Base-by-base conservation (phyloP, 2,329 filamentous ascomycete genomes). In the Fusarium redolens region DNA sequence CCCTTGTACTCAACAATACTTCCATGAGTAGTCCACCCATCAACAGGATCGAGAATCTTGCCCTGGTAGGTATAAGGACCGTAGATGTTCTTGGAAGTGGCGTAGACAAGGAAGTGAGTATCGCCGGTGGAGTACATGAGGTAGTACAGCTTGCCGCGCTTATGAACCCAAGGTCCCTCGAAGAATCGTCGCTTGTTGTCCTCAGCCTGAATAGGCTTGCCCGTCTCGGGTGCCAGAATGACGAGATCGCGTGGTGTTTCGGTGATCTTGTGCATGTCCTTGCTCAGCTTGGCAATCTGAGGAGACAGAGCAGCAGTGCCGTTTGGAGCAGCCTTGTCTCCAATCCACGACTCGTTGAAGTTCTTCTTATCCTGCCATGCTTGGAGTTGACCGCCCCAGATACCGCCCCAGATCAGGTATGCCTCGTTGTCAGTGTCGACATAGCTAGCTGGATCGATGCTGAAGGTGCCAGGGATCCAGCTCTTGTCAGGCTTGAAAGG, bases 51-150 rank as follows among this genome's bases (percentile, higher is more conserved):
- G 1, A 69, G 50, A 12, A 69, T 50, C 2, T 47, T 44, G 17
- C 57, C 66, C 13, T 64, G 66, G 18, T 69, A 69, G 14, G 65
- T 69, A 0, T 69, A 69, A 22, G 66, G 66, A 5, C 66, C 66
- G 5, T 69, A 69, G 4, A 52, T 40, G 1, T 25, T 69, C 33
- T 69, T 64, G 3, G 66, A 63, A 6, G 65, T 69, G 0, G 66
- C 66, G 15, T 69, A 69, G 4, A 69, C 66, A 4, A 69, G 44
- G 5, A 57, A 69, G 30, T 69, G 66, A 0, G 66, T 69, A 11
- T 52, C 60, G 3, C 66, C 66, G 4, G 66, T 69, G 3, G 66
- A 69, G 41, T 69, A 69, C 30, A 51, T 51, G 6, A 69, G 66
- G 9, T 69, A 69, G 25, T 69, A 69, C 15, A 64, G 41, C 15